A percentile compares a stretch with the other conserved stretches of the same genome.
Conservation (phyloP, 169 alveolate species). For the Amoebophrya sp. region DNA sequence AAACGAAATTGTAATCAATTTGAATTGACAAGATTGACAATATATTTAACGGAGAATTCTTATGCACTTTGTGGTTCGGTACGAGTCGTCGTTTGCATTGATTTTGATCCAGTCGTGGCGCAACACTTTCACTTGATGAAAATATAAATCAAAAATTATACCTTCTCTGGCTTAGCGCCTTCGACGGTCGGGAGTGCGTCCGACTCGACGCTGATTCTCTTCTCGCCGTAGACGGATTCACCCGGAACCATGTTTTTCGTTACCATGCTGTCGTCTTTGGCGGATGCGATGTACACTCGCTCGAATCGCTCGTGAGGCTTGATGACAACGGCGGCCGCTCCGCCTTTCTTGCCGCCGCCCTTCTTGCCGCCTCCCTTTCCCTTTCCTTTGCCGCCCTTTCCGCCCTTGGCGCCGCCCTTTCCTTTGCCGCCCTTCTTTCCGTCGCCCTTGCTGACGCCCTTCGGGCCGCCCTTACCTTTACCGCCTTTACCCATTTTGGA, state of each 20-base stretch:
- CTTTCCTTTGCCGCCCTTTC: constrained; percentile 37
- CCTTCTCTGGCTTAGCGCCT: constrained; percentile 20
- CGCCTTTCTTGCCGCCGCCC: constrained; percentile 45
- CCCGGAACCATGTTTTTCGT: constrained; percentile 94
- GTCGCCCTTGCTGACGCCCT: background rate
- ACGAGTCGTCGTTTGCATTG: no score
- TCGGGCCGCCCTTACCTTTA: background rate
- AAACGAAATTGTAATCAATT: no score
- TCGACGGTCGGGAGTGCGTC: background rate
- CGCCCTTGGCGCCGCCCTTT: constrained; percentile 36
- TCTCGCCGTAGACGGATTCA: constrained; percentile 95
- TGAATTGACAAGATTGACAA: no score
- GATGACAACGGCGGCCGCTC: constrained; percentile 80
- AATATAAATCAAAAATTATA: no score
- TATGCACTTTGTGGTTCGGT: no score
- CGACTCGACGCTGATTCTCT: constrained; percentile 77
- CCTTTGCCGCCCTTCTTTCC: constrained; percentile 29
- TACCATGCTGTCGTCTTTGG: constrained; percentile 88
- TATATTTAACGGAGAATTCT: no score
- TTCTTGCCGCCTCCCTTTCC: constrained; percentile 39
- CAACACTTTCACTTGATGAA: no score
- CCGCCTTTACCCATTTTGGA: constrained; percentile 24
- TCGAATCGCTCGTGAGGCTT: constrained; percentile 88
- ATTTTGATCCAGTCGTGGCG: no score
- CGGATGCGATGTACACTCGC: constrained; percentile 90